Evolutionary conservation across 148 eudicot genomes (phyloP), one percentile per base, ranked within the genome.

Genomic region (Silene latifolia): DNA sequence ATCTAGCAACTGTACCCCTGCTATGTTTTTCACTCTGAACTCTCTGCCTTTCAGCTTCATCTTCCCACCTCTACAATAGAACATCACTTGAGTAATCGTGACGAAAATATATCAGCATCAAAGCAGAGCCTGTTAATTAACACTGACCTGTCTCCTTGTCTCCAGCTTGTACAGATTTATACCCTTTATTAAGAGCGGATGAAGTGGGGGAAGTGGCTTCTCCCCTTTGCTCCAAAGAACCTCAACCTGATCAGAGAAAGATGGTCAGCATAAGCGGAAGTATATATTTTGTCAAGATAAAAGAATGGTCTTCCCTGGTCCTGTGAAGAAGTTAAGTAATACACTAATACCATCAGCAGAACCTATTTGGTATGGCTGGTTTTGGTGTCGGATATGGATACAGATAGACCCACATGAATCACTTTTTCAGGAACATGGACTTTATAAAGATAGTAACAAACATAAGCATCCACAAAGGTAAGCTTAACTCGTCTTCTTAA

Each of bases 141-240:
- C 65, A 67, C 83, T 29, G 48, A 85, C 94, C 89, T 85, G 96
- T 73, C 98, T 89, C 87, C 83, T 68, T 51, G 98, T 93, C 58
- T 87, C 87, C 78, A 87, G 53, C 59, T 84, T 85, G 74, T 93
- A 93, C 25, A 93, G 91, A 75, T 93, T 93, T 84, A 96, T 82
- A 67, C 98, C 98, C 84, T 93, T 90, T 20, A 93, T 89, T 64
- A 90, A 85, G 11, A 93, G 89, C 13, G 93, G 97, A 77, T 88
- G 88, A 74, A 92, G 96, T 66, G 93, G 89, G 79, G 91, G 88
- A 71, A 89, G 88, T 68, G 93, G 87, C 72, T 89, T 93, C 72
- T 83, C 80, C 46, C 98, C 96, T 82, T 85, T 89, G 85, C 96
- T 93, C 96, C 96, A 93, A 51, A 93, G 79, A 53, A 93, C 98